Base-by-base conservation (phyloP, 805 yeast genomes). In the Zygosaccharomyces pseudorouxii region DNA sequence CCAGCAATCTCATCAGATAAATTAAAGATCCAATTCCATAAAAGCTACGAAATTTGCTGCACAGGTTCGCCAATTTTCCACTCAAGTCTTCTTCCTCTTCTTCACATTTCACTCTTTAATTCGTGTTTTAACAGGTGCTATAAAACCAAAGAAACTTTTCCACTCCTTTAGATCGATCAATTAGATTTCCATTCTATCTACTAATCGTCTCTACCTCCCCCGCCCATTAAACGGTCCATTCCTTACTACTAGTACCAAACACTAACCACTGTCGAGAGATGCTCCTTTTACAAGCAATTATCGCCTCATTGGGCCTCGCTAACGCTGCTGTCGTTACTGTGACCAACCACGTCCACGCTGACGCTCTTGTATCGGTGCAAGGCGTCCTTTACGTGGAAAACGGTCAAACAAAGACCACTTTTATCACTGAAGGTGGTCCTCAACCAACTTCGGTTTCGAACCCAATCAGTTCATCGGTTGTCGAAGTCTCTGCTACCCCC, bases 401-500 rank as follows among this genome's bases (percentile, higher is more conserved):
- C 45, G 67, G 65, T 37, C 48, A 52, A 33, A 53, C 64, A 16
- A 36, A 33, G 23, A 64, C 68, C 3, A 52, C 62, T 16, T 61
- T 46, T 51, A 42, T 49, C 20, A 60, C 66, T 14, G 31, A 48
- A 7, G 50, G 49, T 27, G 55, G 42, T 23, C 40, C 52, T 8
- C 18, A 52, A 10, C 23, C 59, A 30, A 30, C 57, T 12, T 45
- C 46, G 12, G 23, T 55, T n/a, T 48, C 56, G 20, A 43, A 49
- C 20, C 48, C 51, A 18, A 40, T 51, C 31, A 49, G 48, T 20
- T 20, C 48, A 7, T 74, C 55, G 86, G 96, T 70, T 64, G 76
- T 49, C 58, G 66, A 42, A 70, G 71, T 60, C 38, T 46, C 42
- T 71, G 75, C 78, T 33, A 33, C 20, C 11, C 19, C 37, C 3